Conservation (phyloP, 1,284 basidiomycete genomes). For the Hymenochaete sp. region DNA sequence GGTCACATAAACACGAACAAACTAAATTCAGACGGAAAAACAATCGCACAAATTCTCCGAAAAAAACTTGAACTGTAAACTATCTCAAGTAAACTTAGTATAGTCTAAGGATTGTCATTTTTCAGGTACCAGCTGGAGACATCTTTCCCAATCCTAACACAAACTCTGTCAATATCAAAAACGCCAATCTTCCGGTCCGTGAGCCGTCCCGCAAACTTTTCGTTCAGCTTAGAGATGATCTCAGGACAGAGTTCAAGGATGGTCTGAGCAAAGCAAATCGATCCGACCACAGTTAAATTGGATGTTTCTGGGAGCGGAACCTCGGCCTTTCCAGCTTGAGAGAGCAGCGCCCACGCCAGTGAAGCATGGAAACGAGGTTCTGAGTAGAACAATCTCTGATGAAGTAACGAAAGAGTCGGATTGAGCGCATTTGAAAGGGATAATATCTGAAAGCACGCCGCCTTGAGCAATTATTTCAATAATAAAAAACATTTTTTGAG, state of each 20-base stretch:
- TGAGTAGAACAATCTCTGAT: slow-evolving; percentile 65
- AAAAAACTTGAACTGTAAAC: too few relatives aligned
- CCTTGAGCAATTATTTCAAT: slow-evolving; percentile 7
- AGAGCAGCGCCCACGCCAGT: slow-evolving; percentile 70
- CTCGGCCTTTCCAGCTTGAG: too few relatives aligned
- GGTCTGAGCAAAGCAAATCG: too few relatives aligned
- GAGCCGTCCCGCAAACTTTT: slow-evolving; percentile 17
- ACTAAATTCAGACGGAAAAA: too few relatives aligned
- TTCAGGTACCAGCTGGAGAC: slow-evolving; percentile 10
- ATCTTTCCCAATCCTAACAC: slow-evolving; percentile 23
- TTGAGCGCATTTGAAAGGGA: slow-evolving; percentile 42
- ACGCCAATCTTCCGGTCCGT: slow-evolving; percentile 15
- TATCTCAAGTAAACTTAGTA: too few relatives aligned
- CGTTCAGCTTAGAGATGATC: too few relatives aligned
- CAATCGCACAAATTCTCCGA: too few relatives aligned
- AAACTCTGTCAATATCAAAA: slow-evolving; percentile 20
- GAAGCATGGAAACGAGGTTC: slow-evolving; percentile 74
- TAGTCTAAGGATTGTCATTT: too few relatives aligned
- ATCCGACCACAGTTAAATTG: too few relatives aligned
- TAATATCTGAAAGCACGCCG: slow-evolving; percentile 37
- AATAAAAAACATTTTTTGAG: slow-evolving; percentile 17
- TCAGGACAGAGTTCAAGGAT: too few relatives aligned
- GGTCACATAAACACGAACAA: too few relatives aligned
- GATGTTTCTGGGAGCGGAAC: too few relatives aligned
- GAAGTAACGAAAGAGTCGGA: slow-evolving; percentile 45